phyloP scores from a whole-genome alignment of 192 early-diverging fungal species.

The Phycomyces nitens region DNA sequence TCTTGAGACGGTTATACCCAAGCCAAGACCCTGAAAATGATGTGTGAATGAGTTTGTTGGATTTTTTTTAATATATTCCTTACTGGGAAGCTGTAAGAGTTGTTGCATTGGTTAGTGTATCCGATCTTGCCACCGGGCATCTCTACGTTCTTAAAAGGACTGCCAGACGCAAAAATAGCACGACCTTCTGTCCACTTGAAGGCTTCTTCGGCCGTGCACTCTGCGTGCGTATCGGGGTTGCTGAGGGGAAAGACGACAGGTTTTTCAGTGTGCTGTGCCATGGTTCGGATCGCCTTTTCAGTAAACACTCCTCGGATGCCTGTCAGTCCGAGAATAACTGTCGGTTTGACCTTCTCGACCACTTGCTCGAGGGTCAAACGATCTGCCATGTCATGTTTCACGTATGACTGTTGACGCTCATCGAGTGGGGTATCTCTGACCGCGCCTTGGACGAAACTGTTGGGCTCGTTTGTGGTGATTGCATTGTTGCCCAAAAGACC shows the following conservation, averaged over 20 bases:
- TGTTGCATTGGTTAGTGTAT: conserved; percentile 52
- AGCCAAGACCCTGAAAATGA: conserved; percentile 41
- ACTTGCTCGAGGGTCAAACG: conserved; percentile 45
- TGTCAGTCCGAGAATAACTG: conserved; percentile 46
- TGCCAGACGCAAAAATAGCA: conserved; percentile 52
- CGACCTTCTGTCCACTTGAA: conserved; percentile 52
- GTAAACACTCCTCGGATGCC: conserved; percentile 48
- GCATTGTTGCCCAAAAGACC: conserved; percentile 46
- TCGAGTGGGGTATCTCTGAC: conserved; percentile 33
- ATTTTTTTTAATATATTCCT: conserved; percentile 1
- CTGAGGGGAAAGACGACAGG: conserved; percentile 50
- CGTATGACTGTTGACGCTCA: conserved; percentile 44
- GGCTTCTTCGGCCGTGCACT: conserved; percentile 55
- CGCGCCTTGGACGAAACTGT: not conserved
- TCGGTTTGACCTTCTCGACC: conserved; percentile 47
- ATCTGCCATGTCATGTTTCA: conserved; percentile 47
- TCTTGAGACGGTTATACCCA: conserved; percentile 49
- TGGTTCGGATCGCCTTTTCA: conserved; percentile 48
- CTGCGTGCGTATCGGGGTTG: conserved; percentile 49
- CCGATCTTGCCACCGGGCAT: conserved; percentile 41
- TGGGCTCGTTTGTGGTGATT: conserved; percentile 28
- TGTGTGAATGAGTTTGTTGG: not conserved
- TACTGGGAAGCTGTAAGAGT: conserved; percentile 49
- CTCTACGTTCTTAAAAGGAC: conserved; percentile 48
- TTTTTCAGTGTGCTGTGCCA: conserved; percentile 48